Base-by-base conservation (phyloP, 805 yeast species). In the Wickerhamomyces sydowiorum region DNA sequence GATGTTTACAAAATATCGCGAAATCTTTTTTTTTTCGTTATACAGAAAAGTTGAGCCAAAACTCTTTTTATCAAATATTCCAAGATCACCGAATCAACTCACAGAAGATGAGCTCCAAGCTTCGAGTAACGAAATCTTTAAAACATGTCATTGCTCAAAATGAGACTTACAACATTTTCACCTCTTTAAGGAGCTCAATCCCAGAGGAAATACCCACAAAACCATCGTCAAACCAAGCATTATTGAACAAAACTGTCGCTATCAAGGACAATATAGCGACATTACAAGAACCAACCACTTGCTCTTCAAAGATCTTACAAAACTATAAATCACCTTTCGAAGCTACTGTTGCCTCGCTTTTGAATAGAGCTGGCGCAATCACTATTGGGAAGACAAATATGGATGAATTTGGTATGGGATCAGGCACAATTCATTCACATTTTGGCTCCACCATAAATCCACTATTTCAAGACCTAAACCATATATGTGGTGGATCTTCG, bases 341-440 rank as follows among this genome's bases (percentile, higher is more conserved):
- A 47, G 85, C 97, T 12, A 86, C 96, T 0, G 85, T 82, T 3
- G 78, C 78, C 0, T 50, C 60, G 2, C 64, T 78, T 3, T 60
- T 93, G n/a, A 60, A 70, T 8, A 52, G 63, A 0, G 67, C 70
- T 2, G 87, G 89, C 0, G 72, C 75, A 14, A 49, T 65, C 1
- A 56, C 80, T 6, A 66, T 81, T 1, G 99, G 96, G 0, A 93
- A 91, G 60, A 75, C 95, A 2, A 93, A 91, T 52, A 69, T 93
- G 76, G 99, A 93, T 64, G 97, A 93, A 64, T 93, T 93, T 66
- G 99, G 96, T 3, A 93, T 93, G 99, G 99, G 99, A 10, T 80
- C 86, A 12, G 72, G 80, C 1, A 82, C 78, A 13, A 65, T 77
- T 2, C 70, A 76, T 50, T 73, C 84, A 0, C 50, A 53, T 39